phyloP scores from a whole-genome alignment of 345 rosid species.

The Boechera retrofracta region DNA sequence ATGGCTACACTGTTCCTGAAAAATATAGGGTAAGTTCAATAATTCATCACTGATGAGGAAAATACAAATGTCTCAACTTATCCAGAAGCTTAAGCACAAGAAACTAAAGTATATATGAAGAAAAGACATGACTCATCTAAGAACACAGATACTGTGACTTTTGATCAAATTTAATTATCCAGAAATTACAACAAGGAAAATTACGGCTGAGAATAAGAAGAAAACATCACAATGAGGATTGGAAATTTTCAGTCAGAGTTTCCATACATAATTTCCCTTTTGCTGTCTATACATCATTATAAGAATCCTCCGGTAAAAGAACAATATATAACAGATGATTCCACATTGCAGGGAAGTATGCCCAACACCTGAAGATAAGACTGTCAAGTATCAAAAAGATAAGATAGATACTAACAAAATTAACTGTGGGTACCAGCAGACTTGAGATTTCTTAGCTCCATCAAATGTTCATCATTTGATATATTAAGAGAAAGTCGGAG shows the following conservation, averaged over 20 bases:
- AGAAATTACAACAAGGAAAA: slow-evolving; percentile 16
- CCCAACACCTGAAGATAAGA: slow-evolving; percentile 48
- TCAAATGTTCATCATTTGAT: slow-evolving; percentile 79
- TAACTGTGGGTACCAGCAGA: slow-evolving; percentile 51
- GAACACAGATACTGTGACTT: not conserved
- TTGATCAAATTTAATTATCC: slow-evolving; percentile 26
- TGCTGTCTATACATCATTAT: slow-evolving; percentile 37
- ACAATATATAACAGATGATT: slow-evolving; percentile 37
- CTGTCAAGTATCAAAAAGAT: slow-evolving; percentile 29
- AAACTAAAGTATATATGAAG: slow-evolving; percentile 1
- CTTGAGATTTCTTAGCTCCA: slow-evolving; percentile 66
- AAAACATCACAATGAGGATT: slow-evolving; percentile 15
- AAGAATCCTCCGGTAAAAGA: slow-evolving; percentile 36
- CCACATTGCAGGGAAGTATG: slow-evolving; percentile 34
- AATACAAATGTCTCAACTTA: slow-evolving; percentile 6
- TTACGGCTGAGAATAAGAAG: slow-evolving; percentile 1
- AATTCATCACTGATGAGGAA: slow-evolving; percentile 9
- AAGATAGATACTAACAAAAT: slow-evolving; percentile 40
- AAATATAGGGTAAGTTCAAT: slow-evolving; percentile 56
- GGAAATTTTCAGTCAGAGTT: slow-evolving; percentile 16
- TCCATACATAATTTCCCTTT: slow-evolving; percentile 36
- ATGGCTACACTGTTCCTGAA: slow-evolving; percentile 56
- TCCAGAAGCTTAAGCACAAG: slow-evolving; percentile 19
- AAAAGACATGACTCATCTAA: slow-evolving; percentile 3
- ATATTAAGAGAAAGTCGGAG: slow-evolving; percentile 71